Conservation (phyloP, 257 asterid genomes). For the Nicotiana sylvestris region DNA sequence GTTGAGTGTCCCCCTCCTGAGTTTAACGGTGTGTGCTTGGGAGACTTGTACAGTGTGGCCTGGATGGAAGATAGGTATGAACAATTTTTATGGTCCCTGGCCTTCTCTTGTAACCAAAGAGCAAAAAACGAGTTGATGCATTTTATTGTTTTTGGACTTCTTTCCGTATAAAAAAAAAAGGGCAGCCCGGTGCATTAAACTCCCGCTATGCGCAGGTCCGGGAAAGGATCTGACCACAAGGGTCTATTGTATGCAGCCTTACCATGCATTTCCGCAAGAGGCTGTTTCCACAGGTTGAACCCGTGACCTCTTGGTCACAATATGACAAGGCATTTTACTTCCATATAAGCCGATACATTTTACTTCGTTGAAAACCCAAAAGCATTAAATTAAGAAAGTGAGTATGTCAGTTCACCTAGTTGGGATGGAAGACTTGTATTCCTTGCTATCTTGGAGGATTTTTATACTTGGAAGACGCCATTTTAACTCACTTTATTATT, state of each 20-base stretch:
- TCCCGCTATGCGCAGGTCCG: no score
- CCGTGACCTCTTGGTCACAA: no score
- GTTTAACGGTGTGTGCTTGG: slow-evolving; percentile 20
- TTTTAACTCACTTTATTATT: no score
- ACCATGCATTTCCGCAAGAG: no score
- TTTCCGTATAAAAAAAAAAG: not conserved
- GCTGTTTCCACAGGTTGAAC: no score
- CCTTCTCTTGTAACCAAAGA: not conserved
- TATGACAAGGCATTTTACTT: no score
- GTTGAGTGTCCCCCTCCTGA: not conserved
- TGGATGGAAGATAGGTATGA: slow-evolving; percentile 96
- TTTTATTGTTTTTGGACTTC: no score
- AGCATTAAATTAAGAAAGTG: no score
- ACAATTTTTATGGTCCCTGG: not conserved
- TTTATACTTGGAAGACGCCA: not conserved
- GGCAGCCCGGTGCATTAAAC: no score
- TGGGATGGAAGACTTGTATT: not conserved
- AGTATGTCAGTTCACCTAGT: not conserved
- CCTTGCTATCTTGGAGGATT: no score
- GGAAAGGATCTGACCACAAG: no score
- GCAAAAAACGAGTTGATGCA: not conserved
- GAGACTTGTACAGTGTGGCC: slow-evolving; percentile 87
- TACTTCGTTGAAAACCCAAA: not conserved
- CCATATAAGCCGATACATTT: not conserved
- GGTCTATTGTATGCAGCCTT: no score